These are phyloP conservation scores for Jackrogersella minutella DNA, from an alignment of 495 filamentous ascomycete species.

Conservation along the genomic window DNA sequence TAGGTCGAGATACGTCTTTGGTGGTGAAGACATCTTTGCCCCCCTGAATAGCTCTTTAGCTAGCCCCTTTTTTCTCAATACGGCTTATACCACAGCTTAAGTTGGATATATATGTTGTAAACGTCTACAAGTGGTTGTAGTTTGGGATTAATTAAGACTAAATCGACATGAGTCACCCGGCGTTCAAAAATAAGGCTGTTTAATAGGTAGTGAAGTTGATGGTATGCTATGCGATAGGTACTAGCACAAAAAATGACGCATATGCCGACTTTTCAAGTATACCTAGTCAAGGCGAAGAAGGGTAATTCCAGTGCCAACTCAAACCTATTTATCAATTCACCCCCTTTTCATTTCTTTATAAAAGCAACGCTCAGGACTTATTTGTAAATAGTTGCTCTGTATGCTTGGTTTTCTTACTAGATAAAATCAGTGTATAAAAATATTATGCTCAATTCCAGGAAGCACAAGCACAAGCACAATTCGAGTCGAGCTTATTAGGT, in stretches of 20 bases:
- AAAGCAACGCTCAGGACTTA: no score
- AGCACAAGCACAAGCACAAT: no score
- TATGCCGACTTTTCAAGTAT: not conserved
- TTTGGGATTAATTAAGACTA: not conserved
- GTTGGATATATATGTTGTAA: not conserved
- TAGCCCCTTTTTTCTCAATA: not conserved
- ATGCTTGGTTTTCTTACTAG: no score
- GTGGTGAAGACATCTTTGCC: conserved; percentile 8
- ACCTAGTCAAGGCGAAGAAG: not conserved
- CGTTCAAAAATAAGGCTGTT: not conserved
- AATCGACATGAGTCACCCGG: conserved; percentile 9
- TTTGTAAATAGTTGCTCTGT: no score
- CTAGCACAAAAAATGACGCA: conserved; percentile 13
- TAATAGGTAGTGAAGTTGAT: no score
- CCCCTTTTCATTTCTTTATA: no score
- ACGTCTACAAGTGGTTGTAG: not conserved
- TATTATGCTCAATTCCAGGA: no score
- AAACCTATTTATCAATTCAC: no score
- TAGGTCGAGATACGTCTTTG: conserved; percentile 18
- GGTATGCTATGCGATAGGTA: no score
- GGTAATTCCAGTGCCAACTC: not conserved
- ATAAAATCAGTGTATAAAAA: no score
- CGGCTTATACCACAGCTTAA: not conserved
- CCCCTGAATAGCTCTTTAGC: not conserved
- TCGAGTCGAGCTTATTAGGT: no score